These are phyloP conservation scores for Maudiozyma turicensis DNA, from an alignment of 805 yeast species.

Conservation along the genomic window DNA sequence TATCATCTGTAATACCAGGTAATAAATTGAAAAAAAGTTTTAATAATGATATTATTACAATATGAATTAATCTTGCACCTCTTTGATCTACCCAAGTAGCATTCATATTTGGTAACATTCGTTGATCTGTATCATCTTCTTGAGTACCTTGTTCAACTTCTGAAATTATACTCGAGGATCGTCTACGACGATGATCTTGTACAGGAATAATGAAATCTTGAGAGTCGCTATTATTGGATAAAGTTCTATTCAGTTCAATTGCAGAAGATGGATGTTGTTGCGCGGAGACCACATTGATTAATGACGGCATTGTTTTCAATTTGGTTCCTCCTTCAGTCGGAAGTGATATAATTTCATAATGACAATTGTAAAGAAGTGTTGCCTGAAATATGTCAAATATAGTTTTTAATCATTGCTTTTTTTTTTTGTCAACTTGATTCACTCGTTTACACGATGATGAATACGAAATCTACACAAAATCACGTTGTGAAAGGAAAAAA, in stretches of 20 bases:
- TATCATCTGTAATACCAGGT: constrained; percentile 65
- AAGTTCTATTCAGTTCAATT: not conserved
- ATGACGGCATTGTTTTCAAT: not conserved
- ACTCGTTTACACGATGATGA: no score
- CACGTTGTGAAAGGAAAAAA: not conserved
- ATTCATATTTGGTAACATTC: constrained; percentile 77
- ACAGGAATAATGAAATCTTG: constrained; percentile 15
- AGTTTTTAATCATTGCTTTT: no score
- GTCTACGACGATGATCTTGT: constrained; percentile 41
- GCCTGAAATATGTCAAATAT: no score
- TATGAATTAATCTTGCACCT: constrained; percentile 93
- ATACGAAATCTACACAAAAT: not conserved
- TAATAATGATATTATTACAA: constrained; percentile 66
- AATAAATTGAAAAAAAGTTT: constrained; percentile 70
- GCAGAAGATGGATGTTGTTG: not conserved
- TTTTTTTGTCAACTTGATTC: no score
- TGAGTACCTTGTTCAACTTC: constrained; percentile 88
- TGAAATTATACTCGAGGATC: constrained; percentile 83
- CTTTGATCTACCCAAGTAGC: constrained; percentile 94
- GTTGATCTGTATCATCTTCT: constrained; percentile 88
- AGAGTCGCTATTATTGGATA: not conserved
- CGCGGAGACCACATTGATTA: not conserved
- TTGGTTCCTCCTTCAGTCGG: no score
- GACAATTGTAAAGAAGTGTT: no score
- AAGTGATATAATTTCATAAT: no score